Evolutionary conservation across 495 filamentous ascomycete genomes (phyloP).

Genomic region (Penicillium cataractarum): DNA sequence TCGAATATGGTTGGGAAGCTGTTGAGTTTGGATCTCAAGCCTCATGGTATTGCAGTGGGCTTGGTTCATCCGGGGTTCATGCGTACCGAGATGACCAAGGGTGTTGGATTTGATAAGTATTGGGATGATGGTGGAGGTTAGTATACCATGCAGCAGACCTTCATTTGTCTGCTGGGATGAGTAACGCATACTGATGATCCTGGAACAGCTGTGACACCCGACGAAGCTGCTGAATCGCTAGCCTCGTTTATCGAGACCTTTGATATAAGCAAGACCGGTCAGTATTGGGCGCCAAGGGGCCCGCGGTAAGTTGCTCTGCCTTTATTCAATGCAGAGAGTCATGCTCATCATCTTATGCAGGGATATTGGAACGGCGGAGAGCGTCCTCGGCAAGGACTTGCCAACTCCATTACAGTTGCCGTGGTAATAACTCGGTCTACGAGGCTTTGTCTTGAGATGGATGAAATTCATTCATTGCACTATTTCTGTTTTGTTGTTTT

Average conservation of each 20-base stretch:
- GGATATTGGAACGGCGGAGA: conserved; percentile 71
- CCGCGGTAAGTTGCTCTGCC: conserved; percentile 50
- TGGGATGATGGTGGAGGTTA: conserved; percentile 68
- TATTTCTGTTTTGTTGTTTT: background rate
- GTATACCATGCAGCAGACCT: conserved; percentile 13
- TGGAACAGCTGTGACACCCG: conserved; percentile 62
- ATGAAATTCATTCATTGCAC: background rate
- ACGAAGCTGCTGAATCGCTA: conserved; percentile 66
- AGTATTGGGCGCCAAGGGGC: conserved; percentile 74
- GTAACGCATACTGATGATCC: conserved; percentile 3
- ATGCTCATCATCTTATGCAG: conserved; percentile 30
- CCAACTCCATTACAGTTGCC: conserved; percentile 69
- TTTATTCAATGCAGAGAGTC: background rate
- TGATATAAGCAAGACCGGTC: conserved; percentile 65
- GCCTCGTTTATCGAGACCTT: conserved; percentile 62
- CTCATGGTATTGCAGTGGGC: conserved; percentile 63
- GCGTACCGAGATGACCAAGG: conserved; percentile 73
- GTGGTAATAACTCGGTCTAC: conserved; percentile 52
- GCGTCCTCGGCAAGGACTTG: conserved; percentile 61
- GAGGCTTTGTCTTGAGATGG: background rate
- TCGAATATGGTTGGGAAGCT: conserved; percentile 77
- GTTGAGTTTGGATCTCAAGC: conserved; percentile 67
- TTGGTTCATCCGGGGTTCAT: conserved; percentile 77
- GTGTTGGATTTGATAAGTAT: conserved; percentile 71
- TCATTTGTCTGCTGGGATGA: too few relatives aligned